A percentile compares a stretch with the other conserved stretches of the same genome.
phyloP scores from a whole-genome alignment of 1,284 basidiomycete genomes.

The Malassezia arunalokei region DNA sequence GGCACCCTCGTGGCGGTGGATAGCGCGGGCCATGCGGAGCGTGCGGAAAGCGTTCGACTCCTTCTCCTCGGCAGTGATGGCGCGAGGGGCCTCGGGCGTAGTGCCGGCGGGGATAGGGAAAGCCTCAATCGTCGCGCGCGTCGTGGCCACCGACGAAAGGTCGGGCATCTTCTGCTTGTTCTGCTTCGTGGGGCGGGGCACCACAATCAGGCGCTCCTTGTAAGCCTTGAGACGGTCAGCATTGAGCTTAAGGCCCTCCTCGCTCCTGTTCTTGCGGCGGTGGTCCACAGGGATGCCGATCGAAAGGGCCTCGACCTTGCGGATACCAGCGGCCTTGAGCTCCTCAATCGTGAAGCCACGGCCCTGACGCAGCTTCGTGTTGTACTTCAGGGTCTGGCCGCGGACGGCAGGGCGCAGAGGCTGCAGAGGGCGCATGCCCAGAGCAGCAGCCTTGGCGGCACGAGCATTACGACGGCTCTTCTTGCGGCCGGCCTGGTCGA shows the following conservation, averaged over 20 bases:
- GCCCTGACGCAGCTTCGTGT: constrained; percentile 91
- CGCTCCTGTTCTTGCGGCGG: constrained; percentile 87
- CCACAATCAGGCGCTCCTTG: constrained; percentile 66
- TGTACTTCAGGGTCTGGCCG: constrained; percentile 94
- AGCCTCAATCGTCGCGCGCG: constrained; percentile 51
- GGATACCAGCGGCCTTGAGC: constrained; percentile 91
- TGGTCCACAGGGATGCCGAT: constrained; percentile 95
- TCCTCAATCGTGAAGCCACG: constrained; percentile 92
- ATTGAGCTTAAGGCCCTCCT: constrained; percentile 93
- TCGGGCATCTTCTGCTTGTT: constrained; percentile 73
- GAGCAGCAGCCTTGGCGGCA: constrained; percentile 75
- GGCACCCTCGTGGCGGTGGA: constrained; percentile 71
- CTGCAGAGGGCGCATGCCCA: constrained; percentile 82
- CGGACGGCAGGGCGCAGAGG: constrained; percentile 94
- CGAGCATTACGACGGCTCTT: constrained; percentile 87
- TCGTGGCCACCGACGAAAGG: constrained; percentile 68
- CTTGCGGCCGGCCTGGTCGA: constrained; percentile 97
- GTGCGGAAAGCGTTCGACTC: constrained; percentile 68
- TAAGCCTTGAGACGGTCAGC: constrained; percentile 89
- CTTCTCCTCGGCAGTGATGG: constrained; percentile 85
- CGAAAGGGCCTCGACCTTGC: constrained; percentile 81
- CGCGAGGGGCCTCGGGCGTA: constrained; percentile 69
- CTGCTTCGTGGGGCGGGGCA: constrained; percentile 67
- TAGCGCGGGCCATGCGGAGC: constrained; percentile 74
- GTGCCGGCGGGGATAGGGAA: constrained; percentile 56